Evolutionary conservation across 2,329 filamentous ascomycete genomes (phyloP).

Genomic region (Exserohilum turcica): DNA sequence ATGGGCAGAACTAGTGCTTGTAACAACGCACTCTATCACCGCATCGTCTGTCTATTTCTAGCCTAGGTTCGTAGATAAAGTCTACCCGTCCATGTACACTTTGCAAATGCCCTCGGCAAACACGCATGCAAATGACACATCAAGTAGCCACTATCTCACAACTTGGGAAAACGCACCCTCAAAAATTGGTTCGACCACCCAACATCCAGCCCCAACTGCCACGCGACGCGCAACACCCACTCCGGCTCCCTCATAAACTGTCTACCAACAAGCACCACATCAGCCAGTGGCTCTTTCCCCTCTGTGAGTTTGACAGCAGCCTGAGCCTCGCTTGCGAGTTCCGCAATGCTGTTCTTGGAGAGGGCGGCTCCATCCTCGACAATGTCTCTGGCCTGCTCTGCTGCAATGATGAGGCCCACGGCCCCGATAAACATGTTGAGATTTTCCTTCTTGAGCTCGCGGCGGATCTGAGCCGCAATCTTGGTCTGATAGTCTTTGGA

Average conservation of each 20-base stretch:
- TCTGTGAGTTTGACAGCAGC: conserved; percentile 46
- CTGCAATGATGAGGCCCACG: conserved; percentile 60
- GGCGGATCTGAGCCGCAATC: conserved; percentile 53
- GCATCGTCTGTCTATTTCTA: too few relatives aligned
- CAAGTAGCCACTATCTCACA: conserved; percentile 21
- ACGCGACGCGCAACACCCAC: conserved; percentile 59
- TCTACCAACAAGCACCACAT: conserved; percentile 58
- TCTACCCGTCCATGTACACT: too few relatives aligned
- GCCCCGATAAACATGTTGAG: conserved; percentile 56
- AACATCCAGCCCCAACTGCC: conserved; percentile 55
- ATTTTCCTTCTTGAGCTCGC: conserved; percentile 47
- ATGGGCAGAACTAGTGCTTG: too few relatives aligned
- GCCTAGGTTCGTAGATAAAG: too few relatives aligned
- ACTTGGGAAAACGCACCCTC: conserved; percentile 39
- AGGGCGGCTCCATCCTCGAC: conserved; percentile 38
- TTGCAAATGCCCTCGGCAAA: too few relatives aligned
- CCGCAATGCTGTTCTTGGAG: conserved; percentile 26
- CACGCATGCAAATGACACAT: neutral
- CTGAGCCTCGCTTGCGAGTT: conserved; percentile 39
- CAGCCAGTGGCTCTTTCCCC: conserved; percentile 48
- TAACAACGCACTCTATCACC: too few relatives aligned
- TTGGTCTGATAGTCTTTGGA: conserved; percentile 56
- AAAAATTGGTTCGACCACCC: conserved; percentile 56
- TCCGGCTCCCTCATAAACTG: conserved; percentile 62
- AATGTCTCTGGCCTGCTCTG: conserved; percentile 57